Evolutionary conservation across 179 eudicot genomes (phyloP).

Genomic region (Spinacia oleracea): DNA sequence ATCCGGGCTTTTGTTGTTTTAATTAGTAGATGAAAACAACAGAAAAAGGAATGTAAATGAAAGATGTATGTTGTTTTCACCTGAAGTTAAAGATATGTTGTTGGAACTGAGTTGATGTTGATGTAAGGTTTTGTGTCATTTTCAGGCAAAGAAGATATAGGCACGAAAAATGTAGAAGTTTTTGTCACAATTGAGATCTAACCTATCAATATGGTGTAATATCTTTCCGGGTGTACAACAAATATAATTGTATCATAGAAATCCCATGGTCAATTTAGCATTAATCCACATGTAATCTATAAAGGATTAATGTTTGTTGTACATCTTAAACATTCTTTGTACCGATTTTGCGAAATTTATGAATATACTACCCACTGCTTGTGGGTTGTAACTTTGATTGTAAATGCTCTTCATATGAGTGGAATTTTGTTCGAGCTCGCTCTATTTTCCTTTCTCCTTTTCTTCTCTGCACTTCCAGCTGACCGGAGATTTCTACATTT

Average conservation of each 20-base stretch:
- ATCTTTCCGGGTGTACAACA: background rate
- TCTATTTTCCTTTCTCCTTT: background rate
- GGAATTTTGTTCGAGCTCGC: background rate
- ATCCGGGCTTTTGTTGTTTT: background rate
- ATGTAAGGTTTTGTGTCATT: slow-evolving; percentile 3
- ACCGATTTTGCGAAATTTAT: background rate
- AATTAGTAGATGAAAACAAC: background rate
- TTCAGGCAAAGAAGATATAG: slow-evolving; percentile 39
- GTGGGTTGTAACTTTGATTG: slow-evolving; percentile 24
- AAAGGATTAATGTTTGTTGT: slow-evolving; percentile 32
- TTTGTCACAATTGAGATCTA: slow-evolving; percentile 6
- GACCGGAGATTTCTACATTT: no score
- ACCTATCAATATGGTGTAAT: background rate
- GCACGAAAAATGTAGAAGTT: background rate
- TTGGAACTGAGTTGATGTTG: slow-evolving; percentile 2
- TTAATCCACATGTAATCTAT: slow-evolving; percentile 9
- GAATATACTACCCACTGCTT: slow-evolving; percentile 24
- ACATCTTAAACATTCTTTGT: slow-evolving; percentile 30
- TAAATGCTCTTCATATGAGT: slow-evolving; percentile 12
- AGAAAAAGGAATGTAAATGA: background rate
- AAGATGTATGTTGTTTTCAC: background rate
- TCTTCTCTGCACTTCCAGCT: no score
- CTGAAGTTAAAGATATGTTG: background rate
- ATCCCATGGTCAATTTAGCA: slow-evolving; percentile 13
- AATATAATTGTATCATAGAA: slow-evolving; percentile 27